phyloP scores from a whole-genome alignment of 83 land plant genomes.

The Diphasiastrum complanatum region DNA sequence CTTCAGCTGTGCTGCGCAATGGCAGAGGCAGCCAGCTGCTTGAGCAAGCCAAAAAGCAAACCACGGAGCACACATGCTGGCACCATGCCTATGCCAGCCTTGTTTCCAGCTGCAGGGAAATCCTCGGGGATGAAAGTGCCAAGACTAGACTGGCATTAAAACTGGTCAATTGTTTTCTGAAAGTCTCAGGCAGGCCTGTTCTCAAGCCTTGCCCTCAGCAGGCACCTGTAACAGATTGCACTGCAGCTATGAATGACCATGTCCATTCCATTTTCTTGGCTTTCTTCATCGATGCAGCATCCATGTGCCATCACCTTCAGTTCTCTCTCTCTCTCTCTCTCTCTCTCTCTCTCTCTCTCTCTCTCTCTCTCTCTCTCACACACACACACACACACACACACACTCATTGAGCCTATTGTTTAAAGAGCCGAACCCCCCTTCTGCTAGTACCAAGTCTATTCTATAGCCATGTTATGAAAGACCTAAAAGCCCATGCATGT shows the following conservation, averaged over 20 bases:
- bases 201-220: conserved; percentile 39
- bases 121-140: conserved; percentile 43
- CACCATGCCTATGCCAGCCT: conserved; percentile 54
- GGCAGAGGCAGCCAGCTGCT: conserved; percentile 28
- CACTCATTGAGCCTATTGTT: not conserved
- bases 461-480: too few species aligned
- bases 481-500: too few species aligned
- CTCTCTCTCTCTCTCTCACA: not conserved
- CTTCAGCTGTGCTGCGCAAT: conserved; percentile 13
- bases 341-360: not conserved
- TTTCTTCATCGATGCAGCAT: conserved; percentile 59
- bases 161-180: conserved; percentile 59
- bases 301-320: conserved; percentile 84
- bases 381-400: not conserved
- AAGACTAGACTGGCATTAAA: conserved; percentile 58
- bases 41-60: conserved; percentile 27
- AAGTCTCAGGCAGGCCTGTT: conserved; percentile 45
- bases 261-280: conserved; percentile 44
- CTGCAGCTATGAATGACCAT: conserved; percentile 38
- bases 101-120: conserved; percentile 58
- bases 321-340: conserved; percentile 15
- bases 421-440: not conserved
- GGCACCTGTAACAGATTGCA: conserved; percentile 42
- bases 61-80: conserved; percentile 51
- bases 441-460: not conserved